Base-by-base conservation (phyloP, 176 grass and related monocot genomes). In the Oryza punctata region DNA sequence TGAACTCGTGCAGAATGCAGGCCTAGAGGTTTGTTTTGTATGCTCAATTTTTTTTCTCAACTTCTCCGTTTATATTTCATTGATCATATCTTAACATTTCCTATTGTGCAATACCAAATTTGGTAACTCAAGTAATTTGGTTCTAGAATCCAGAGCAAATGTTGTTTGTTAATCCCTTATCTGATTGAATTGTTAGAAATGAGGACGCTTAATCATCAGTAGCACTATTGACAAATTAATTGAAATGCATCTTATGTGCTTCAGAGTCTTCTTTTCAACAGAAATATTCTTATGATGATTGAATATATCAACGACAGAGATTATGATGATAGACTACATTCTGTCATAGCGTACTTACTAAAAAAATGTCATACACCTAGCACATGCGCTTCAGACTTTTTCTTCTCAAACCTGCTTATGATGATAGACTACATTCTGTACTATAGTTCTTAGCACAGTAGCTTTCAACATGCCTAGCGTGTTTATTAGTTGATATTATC, bases 1-100 rank as follows among this genome's bases (percentile, higher is more conserved):
- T 64, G 89, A 95, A 88, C 87, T 98, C 85, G 91, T 98, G 67
- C 92, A 95, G 65, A 91, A 88, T 90, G 89, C 93, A 67, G 96
- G 96, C 33, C 70, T 98, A 78, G 63, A 98, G 89, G 96, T 98
- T 95, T 89, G 63, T 81, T 89, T 82, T 85, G 10, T 65, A 64
- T 87, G 61, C 66, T 78, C 52, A 67, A 52, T 82, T 61, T 59
- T 59, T 44, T 68, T 73, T 80, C 5, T 24, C 38, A 59, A 24
- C 26, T 30, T 84, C 49, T 69, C 6, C 12, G 2, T 59, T 52
- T 43, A 5, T 50, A 67, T 50, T 85, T 65, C 33, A 28, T 84
- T 54, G 70, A 35, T 65, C 68, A 63, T 72, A 70, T 59, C 37
- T 67, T 79, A n/a, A 24, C 72, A 87, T 47, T 24, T 47, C 0